These are phyloP conservation scores for Aureobasidium leucospermi DNA, from an alignment of 2,329 filamentous ascomycete genomes.

Conservation along the genomic window DNA sequence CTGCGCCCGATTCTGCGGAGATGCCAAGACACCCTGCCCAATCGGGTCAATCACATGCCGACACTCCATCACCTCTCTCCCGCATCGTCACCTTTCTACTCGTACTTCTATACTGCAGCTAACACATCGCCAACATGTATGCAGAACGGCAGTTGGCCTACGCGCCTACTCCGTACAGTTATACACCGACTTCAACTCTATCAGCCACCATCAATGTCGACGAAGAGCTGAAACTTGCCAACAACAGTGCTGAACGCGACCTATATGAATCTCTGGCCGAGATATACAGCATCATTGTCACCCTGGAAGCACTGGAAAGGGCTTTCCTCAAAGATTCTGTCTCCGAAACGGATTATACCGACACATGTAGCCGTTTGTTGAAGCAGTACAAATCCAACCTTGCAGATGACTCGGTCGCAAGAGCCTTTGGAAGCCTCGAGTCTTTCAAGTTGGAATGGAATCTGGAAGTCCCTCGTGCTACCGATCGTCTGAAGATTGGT, in stretches of 20 bases:
- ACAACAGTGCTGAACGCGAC: slow-evolving; percentile 81
- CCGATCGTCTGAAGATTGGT: slow-evolving; percentile 83
- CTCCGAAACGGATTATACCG: slow-evolving; percentile 84
- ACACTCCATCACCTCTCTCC: slow-evolving; percentile 3
- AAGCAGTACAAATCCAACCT: slow-evolving; percentile 97
- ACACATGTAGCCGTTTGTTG: slow-evolving; percentile 86
- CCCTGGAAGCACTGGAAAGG: slow-evolving; percentile 89
- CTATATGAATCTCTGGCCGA: slow-evolving; percentile 93
- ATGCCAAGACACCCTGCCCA: slow-evolving; percentile 6
- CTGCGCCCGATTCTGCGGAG: slow-evolving; percentile 8
- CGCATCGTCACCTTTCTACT: neutral
- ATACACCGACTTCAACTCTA: slow-evolving; percentile 74
- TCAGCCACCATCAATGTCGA: slow-evolving; percentile 90
- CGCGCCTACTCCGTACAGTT: slow-evolving; percentile 84
- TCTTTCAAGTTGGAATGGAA: slow-evolving; percentile 89
- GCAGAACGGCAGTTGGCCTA: slow-evolving; percentile 60
- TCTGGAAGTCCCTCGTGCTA: slow-evolving; percentile 86
- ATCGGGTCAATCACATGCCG: neutral
- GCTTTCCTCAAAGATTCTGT: slow-evolving; percentile 95
- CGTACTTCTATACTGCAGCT: neutral
- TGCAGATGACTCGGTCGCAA: slow-evolving; percentile 82
- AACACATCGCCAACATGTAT: slow-evolving; percentile 30
- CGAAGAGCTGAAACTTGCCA: slow-evolving; percentile 91
- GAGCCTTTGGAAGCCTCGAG: slow-evolving; percentile 79
- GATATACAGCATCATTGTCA: slow-evolving; percentile 95